Evolutionary conservation across 2,329 filamentous ascomycete species (phyloP), one percentile per base, ranked within the genome.

Genomic region (Pezicula carpinea): DNA sequence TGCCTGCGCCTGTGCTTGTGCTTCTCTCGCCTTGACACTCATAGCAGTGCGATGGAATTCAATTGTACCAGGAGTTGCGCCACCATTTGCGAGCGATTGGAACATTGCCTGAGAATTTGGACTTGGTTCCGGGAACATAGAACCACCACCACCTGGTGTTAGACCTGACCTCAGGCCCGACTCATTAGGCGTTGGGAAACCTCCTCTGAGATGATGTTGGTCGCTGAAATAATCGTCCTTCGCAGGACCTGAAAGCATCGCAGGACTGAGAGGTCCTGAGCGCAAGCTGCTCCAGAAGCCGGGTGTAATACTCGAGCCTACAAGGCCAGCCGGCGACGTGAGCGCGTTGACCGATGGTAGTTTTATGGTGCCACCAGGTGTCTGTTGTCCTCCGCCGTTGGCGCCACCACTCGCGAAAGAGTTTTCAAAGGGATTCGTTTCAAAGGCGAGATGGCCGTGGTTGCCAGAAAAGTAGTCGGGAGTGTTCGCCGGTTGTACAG

Each of bases 371-470:
- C 80, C 85, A 57, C 89, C 87, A 14, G 92, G 90, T 26, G 92
- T 95, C 66, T 95, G 89, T 58, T 82, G 71, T 21, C 36, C 41
- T 38, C 51, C 52, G 43, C 50, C 51, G 48, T 53, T 55, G 19
- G 49, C 40, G 46, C 72, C 72, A 52, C 79, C 66, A 33, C 73
- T 76, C 35, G 82, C 83, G 65, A 99, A 99, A 6, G 92, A 96
- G 69, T 93, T 89, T 66, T 97, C 93, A 62, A 99, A 97, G 7
- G 93, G 92, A 68, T 99, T 97, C 50, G 90, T 90, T 73, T 97
- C 93, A 66, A 87, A 79, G 59, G 80, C 84, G 64, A 90, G 68
- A 44, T 56, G 50, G 59, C 69, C 70, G 57, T 77, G 76, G 53
- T 78, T 73, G 49, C 72, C 75, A 44, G 78, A 77, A 66, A 89